Base-by-base conservation (phyloP, 2,329 filamentous ascomycete species). In the Fusarium kyushuense region DNA sequence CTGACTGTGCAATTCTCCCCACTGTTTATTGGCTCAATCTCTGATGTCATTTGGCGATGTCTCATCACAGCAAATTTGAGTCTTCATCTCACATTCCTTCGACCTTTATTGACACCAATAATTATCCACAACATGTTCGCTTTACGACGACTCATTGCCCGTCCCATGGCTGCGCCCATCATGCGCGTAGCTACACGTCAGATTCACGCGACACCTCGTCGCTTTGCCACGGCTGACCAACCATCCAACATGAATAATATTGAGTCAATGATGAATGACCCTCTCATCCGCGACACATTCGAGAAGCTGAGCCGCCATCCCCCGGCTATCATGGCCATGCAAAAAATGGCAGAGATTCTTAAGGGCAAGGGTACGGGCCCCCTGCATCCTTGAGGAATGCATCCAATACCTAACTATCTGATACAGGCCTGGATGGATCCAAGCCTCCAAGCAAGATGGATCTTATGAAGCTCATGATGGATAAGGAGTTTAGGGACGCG, bases 371-470 rank as follows among this genome's bases (percentile, higher is more conserved):
- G 69, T 71, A 58, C 0, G n/a, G 4, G 11, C 10, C 42, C 42
- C 42, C n/a, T 9, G 5, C 4, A 1, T 9, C 6, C 12, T 23
- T 16, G 25, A 19, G 3, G 3, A 17, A 11, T 6, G 17, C 13
- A 17, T 13, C 43, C 63, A 9, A 61, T 19, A 23, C 13, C 46
- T 66, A 6, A 61, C 36, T 8, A 21, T 14, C 27, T 13, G 2
- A 38, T 16, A 3, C 9, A 73, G 71, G 71, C 14, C 55, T 73
- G n/a, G 66, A 70, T 13, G 35, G 66, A 19, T 53, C 45, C 32
- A 54, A 63, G 21, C 65, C 66, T 13, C 71, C 71, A 3, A 69
- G 63, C n/a, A 70, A 67, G 60, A 66, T 73, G 68, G 71, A 70
- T 6, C 36, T 73, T 13, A 45, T 72, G 36, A 72, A 70, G 27